These are phyloP conservation scores for Populus alba DNA, from an alignment of 345 rosid species.

Conservation along the genomic window DNA sequence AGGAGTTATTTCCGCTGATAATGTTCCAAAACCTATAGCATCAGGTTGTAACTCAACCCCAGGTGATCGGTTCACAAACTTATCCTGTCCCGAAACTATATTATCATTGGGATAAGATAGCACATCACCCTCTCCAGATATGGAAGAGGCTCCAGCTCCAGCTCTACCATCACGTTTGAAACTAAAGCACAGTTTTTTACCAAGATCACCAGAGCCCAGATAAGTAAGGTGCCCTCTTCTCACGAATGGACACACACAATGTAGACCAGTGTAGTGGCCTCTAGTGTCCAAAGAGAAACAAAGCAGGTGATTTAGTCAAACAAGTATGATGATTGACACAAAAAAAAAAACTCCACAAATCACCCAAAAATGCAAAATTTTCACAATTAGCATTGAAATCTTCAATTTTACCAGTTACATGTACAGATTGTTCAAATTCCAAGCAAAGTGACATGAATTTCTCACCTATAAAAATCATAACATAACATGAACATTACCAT, in stretches of 20 bases:
- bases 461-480: not conserved
- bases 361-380: not conserved
- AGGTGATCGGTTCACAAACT: constrained; percentile 13
- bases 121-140: constrained; percentile 51
- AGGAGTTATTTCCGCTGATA: constrained; percentile 43
- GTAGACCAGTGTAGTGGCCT: constrained; percentile 19
- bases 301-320: not conserved
- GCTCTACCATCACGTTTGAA: constrained; percentile 28
- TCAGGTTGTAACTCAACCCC: constrained; percentile 42
- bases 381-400: not conserved
- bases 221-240: constrained; percentile 16
- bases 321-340: not conserved
- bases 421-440: not conserved
- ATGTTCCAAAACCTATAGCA: constrained; percentile 31
- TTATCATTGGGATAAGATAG: constrained; percentile 39
- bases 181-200: constrained; percentile 27
- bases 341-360: not conserved
- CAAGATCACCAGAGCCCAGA: not conserved
- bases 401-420: not conserved
- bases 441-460: not conserved
- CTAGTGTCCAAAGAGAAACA: constrained; percentile 7
- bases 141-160: constrained; percentile 40
- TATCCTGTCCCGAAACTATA: constrained; percentile 22
- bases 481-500: not conserved
- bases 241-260: constrained; percentile 14